Evolutionary conservation across 805 yeast species (phyloP), one percentile per base, ranked within the genome.

Genomic region (Grigorovia jiainica): DNA sequence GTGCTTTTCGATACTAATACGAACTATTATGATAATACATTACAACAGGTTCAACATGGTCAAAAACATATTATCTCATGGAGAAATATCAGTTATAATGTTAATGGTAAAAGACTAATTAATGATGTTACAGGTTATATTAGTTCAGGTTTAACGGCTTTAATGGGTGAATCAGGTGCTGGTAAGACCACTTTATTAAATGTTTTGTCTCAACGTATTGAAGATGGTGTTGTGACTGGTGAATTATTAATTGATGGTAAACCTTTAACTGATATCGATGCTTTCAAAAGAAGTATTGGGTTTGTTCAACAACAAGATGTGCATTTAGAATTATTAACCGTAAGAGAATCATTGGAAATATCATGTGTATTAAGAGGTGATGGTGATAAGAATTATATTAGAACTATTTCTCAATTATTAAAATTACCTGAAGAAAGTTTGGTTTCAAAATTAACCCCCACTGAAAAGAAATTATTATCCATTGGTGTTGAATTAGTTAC

Each of bases 161-260:
- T 76, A 38, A 76, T 76, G 79, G 82, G 82, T 47, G 80, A 74
- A 53, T 74, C 80, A 4, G 82, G 82, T 47, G 81, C 81, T 19
- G 82, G 82, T 53, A 76, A 76, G 56, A 76, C 81, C 0, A 76
- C 82, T 8, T 60, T 76, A 42, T 62, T 76, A 47, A 76, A 76
- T 53, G 71, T 70, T 36, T 56, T 76, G 41, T 70, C 79, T 35
- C 72, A 70, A 53, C 63, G 81, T 53, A 62, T 68, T 34, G 71
- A 70, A 32, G 66, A 67, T 60, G 82, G 82, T 58, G 72, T 72
- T 27, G 67, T 76, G 38, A 68, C 78, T 23, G 82, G 82, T 48
- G 74, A 71, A 34, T 71, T 73, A 69, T 61, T 75, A 50, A 79
- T 77, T 30, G 75, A 75, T 54, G 81, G 80, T 40, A 55, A 60